Percentiles rank a stretch among this genome's conserved stretches.
Conservation (phyloP, 2,329 filamentous ascomycete species). For the Endoconidiophora polonica region DNA sequence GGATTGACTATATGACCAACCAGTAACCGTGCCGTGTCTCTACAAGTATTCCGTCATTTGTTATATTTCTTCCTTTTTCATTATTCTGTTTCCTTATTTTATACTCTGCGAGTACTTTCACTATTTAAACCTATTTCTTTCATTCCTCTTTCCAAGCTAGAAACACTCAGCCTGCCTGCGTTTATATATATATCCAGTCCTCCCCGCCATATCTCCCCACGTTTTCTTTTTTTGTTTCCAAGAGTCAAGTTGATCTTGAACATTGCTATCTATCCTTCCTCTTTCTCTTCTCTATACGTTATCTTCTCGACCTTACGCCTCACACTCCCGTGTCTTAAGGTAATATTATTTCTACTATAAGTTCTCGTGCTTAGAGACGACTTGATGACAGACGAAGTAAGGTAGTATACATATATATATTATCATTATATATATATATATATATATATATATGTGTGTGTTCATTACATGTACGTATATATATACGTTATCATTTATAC, state of each 20-base stretch:
- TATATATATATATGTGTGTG: too few species aligned
- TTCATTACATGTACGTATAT: too few species aligned
- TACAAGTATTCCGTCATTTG: background rate
- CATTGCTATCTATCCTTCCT: slow-evolving; percentile 2
- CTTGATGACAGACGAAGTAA: too few species aligned
- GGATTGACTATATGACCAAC: too few species aligned
- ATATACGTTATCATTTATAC: too few species aligned
- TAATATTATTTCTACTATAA: too few species aligned
- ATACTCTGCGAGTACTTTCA: background rate
- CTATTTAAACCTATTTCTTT: background rate
- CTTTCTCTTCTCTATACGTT: slow-evolving; percentile 7
- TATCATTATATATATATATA: too few species aligned
- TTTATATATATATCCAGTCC: background rate
- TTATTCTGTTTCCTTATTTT: slow-evolving; percentile 3
- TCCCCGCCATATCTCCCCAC: background rate
- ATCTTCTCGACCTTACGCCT: background rate
- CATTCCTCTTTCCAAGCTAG: background rate
- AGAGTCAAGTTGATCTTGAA: slow-evolving; percentile 2
- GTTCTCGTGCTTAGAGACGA: too few species aligned
- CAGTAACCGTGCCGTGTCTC: too few species aligned
- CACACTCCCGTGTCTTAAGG: too few species aligned
- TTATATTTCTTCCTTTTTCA: slow-evolving; percentile 1
- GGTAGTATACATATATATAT: too few species aligned
- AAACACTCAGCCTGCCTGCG: background rate
- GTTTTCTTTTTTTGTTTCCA: too few species aligned